Evolutionary conservation across 768 basidiomycete genomes (phyloP), one percentile per base, ranked within the genome.

Genomic region (Cyclocybe aegerita): DNA sequence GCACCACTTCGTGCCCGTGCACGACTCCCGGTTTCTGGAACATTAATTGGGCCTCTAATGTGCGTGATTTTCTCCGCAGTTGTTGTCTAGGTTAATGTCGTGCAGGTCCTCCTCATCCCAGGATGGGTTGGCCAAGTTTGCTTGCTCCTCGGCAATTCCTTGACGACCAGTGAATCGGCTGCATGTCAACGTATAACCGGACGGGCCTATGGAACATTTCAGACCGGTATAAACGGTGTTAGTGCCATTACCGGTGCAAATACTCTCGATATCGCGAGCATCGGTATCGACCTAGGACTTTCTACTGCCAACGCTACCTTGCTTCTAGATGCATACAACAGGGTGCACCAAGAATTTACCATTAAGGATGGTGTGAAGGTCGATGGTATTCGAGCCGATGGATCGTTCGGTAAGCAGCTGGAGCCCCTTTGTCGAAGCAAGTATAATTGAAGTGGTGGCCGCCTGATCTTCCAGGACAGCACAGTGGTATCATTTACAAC

Each of bases 211-310:
- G 68, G 63, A 3, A 66, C 73, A 1, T 76, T 82, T 52, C 65
- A 66, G 41, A 65, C 65, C 31, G 65, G 60, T 42, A 64, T 79
- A 32, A 71, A 74, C 54, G 73, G 74, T 17, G 63, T 76, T 2
- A 72, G 76, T 8, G 73, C 68, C 31, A 63, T 84, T 15, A 79
- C 81, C 14, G 85, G 85, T 7, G 83, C 85, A 9, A 86, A 87
- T 55, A 72, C 74, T 0, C 65, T 85, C 41, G 83, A 87, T 60
- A 73, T 86, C 39, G 80, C 83, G 11, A 78, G 75, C 50, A 76
- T 84, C 45, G 79, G 80, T 7, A 77, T 84, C 10, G 79, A 82
- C 60, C 69, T 57, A 61, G 77, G 53, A 32, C 69, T 67, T 54
- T 68, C 71, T 43, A 68, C 63, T 42, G 49, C 43, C 39, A 79